Base-by-base conservation (phyloP, 2,329 filamentous ascomycete species). In the Hypoxylon sp. region DNA sequence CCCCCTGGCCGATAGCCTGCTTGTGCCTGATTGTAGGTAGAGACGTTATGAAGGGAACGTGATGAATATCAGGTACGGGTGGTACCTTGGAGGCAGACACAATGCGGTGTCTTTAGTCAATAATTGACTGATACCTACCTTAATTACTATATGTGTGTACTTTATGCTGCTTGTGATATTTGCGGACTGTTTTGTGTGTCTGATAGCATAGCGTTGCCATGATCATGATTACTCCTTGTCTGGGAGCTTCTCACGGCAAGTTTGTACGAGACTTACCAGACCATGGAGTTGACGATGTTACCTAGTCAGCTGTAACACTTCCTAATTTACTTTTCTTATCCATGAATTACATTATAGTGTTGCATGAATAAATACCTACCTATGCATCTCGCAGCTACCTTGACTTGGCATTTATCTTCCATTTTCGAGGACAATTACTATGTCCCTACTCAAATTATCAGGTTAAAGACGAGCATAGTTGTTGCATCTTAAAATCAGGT, bases 401-500 rank as follows among this genome's bases (percentile, higher is more conserved):
- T 8, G 35, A 39, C 13, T 39, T n/a, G 26, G 22, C 48, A 33
- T 19, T 24, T 22, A 5, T 22, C 50, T 31, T 24, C 5, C 17
- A 37, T 35, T 8, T 26, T 10, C 52, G 14, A 44, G 35, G 3
- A 10, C 9, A 3, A 24, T 47, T 17, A 31, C 11, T 29, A 57
- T 19, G 10, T 24, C 13, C 31, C 24, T 31, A 42, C 26, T 44
- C 24, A 5, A 0, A 9, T 57, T 14, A 2, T 13, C 17, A 57
- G 42, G n/a, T 35, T n/a, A 35, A 44, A 44, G 14, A 17, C 29
- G 10, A 35, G 5, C 4, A 35, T 14, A 14, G 17, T 31, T 35
- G n/a, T 44, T 57, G 22, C 37, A 54, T 67, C 55, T 63, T 58
- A 61, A 58, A 62, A 65, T 69, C 35, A 72, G 72, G 64, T 72